Evolutionary conservation across 169 alveolate genomes (phyloP).

Genomic region (Perkinsus olseni): DNA sequence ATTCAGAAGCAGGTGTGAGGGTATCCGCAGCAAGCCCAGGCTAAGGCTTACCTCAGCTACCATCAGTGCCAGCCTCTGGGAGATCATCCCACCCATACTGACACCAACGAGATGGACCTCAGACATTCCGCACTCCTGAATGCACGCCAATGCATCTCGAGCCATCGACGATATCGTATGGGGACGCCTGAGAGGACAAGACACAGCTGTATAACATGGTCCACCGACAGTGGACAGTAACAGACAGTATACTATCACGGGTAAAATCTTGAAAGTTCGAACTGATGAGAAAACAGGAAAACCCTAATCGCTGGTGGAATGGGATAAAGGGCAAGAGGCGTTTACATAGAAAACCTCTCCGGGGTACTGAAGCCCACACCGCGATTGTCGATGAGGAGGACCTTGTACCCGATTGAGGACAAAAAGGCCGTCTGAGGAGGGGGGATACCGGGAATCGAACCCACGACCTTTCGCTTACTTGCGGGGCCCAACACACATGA

Average conservation of each 20-base stretch:
- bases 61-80: neutral
- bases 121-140: neutral
- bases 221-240: no score
- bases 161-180: neutral
- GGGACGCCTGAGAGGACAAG: no score
- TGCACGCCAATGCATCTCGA: neutral
- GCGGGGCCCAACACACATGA: neutral
- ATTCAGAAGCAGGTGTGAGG: neutral
- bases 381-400: neutral
- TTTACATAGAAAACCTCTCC: no score
- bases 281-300: no score
- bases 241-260: no score
- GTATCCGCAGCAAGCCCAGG: neutral
- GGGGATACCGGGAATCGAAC: neutral
- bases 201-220: no score
- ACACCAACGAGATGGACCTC: neutral
- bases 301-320: no score
- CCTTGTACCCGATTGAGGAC: neutral
- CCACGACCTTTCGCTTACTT: neutral
- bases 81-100: neutral
- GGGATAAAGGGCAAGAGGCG: no score
- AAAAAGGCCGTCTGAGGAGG: neutral
- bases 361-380: neutral
- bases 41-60: neutral
- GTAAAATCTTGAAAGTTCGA: no score